A percentile compares a stretch with the other conserved stretches of the same genome.
phyloP scores from a whole-genome alignment of 75 land plant species.

The Pinus tabuliformis region DNA sequence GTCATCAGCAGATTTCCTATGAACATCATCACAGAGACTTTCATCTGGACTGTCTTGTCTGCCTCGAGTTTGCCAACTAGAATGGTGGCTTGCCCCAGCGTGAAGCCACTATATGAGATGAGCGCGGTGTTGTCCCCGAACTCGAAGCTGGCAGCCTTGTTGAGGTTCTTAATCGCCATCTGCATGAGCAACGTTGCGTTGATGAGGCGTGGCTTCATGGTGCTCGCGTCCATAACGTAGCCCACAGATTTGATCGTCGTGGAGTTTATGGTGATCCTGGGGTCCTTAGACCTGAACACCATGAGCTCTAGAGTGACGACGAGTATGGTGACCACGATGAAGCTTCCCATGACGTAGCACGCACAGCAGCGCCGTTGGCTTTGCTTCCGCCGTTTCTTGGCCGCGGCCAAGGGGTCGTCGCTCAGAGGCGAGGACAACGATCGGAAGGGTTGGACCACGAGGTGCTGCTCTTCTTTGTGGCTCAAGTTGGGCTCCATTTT shows the following conservation, averaged over 20 bases:
- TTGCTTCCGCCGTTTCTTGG: not conserved
- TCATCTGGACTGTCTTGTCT: constrained; percentile 14
- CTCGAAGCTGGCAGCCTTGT: constrained; percentile 27
- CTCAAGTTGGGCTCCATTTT: not conserved
- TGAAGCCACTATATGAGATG: constrained; percentile 14
- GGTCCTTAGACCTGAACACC: constrained; percentile 41
- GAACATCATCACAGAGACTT: constrained; percentile 25
- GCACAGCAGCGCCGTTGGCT: constrained; percentile 11
- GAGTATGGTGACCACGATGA: constrained; percentile 13
- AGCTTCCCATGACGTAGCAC: constrained; percentile 19
- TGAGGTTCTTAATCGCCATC: constrained; percentile 41
- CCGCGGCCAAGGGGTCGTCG: too few relatives aligned
- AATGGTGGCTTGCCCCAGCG: constrained; percentile 18
- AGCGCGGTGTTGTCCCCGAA: constrained; percentile 24
- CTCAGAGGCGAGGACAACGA: not conserved
- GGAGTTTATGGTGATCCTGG: constrained; percentile 20
- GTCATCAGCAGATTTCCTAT: constrained; percentile 9
- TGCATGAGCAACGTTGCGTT: constrained; percentile 19
- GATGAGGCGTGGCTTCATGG: not conserved
- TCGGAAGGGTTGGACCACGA: not conserved
- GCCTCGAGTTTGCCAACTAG: constrained; percentile 27
- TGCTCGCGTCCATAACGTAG: not conserved
- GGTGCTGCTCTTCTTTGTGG: not conserved
- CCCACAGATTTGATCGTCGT: constrained; percentile 8
- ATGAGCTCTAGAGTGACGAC: constrained; percentile 36